Evolutionary conservation across 768 basidiomycete genomes (phyloP), one percentile per base, ranked within the genome.

Genomic region (Pleurotus djamor): DNA sequence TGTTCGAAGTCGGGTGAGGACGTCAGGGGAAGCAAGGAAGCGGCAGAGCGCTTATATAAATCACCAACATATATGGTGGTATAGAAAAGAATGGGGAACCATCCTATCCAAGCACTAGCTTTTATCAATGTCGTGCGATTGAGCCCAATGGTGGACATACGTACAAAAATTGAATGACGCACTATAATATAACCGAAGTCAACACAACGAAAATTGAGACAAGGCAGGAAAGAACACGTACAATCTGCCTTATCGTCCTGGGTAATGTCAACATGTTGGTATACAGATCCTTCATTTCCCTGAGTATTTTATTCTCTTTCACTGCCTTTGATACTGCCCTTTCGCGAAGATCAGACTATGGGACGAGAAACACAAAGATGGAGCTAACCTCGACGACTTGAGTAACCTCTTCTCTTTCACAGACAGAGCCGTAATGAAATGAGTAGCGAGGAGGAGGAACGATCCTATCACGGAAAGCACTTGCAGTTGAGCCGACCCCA

Each of bases 61-160:
- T 96, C 96, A 9, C 92, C 91, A 57, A 97, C 81, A 73, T 94
- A 98, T 28, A 92, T 76, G 1, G 91, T 89, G 3, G 87, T 89
- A 75, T 94, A 96, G 73, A 96, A 95, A 1, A 96, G 78, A 28
- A 94, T 74, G 0, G 96, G 95, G 67, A 96, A 97, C 96, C 96
- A 98, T 6, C 85, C 91, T 60, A 95, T 79, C 87, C 87, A 96
- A 10, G 86, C 82, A 61, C 92, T 93, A 58, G 9, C 13, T 14
- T 36, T 17, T 45, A 57, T 64, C 37, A n/a, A 28, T 28, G 21
- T 28, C 21, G 21, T 28, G 32, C 47, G 48, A 17, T 16, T 7
- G 47, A 48, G 4, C 36, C 38, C 8, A 48, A 51, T 41, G 50
- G 2, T 36, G 37, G 41, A 21, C 5, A 17, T n/a, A 72, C 86